phyloP scores from a whole-genome alignment of 768 basidiomycete species.

The Xerocomus potaroensis region DNA sequence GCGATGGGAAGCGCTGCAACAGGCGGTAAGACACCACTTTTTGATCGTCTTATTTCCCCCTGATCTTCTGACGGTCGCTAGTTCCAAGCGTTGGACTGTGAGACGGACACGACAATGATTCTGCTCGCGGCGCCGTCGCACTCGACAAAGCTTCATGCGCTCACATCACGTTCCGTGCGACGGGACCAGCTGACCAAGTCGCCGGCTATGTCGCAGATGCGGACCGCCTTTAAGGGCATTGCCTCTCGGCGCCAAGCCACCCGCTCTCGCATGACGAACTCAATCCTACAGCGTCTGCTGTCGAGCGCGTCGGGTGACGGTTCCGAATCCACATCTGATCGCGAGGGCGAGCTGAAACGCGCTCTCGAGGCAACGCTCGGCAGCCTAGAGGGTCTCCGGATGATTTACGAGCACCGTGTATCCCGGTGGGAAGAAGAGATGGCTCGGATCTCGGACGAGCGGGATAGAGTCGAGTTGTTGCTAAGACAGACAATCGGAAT shows the following conservation, averaged over 20 bases:
- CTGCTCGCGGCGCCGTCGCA: constrained; percentile 74
- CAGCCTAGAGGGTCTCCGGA: constrained; percentile 57
- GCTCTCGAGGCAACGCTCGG: constrained; percentile 66
- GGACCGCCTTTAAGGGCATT: constrained; percentile 54
- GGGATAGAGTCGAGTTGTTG: constrained; percentile 62
- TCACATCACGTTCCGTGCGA: constrained; percentile 67
- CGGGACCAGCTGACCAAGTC: constrained; percentile 50
- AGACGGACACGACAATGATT: constrained; percentile 76
- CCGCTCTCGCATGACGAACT: constrained; percentile 44
- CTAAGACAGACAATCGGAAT: constrained; percentile 60
- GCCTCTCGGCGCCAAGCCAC: constrained; percentile 50
- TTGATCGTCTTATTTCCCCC: no score
- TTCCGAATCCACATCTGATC: constrained; percentile 49
- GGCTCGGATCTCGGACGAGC: constrained; percentile 57
- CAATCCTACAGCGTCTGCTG: constrained; percentile 45
- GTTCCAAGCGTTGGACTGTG: constrained; percentile 76
- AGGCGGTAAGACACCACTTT: constrained; percentile 50
- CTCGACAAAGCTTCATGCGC: constrained; percentile 56
- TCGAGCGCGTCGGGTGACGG: constrained; percentile 47
- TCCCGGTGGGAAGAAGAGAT: constrained; percentile 70
- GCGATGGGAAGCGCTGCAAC: constrained; percentile 69
- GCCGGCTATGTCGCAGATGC: constrained; percentile 48
- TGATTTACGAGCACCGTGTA: constrained; percentile 67
- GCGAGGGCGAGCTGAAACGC: constrained; percentile 63
- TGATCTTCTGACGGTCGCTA: no score